These are phyloP conservation scores for Aspergillus glaucus DNA, from an alignment of 2,329 filamentous ascomycete genomes.

Conservation along the genomic window DNA sequence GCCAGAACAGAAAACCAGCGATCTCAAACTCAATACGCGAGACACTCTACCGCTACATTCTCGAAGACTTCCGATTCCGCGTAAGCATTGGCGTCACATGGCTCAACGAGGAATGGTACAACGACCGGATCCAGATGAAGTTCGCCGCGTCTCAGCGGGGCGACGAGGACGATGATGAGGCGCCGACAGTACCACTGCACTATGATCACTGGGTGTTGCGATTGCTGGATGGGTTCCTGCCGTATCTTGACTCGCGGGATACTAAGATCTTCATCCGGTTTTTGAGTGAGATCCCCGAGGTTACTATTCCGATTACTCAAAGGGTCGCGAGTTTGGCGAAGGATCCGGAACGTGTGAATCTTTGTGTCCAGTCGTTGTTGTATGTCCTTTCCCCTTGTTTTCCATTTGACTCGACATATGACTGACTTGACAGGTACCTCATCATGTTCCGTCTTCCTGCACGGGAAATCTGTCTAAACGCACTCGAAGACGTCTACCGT, in stretches of 20 bases:
- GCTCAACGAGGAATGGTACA: conserved; percentile 98
- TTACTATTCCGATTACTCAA: conserved; percentile 65
- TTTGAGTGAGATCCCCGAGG: conserved; percentile 79
- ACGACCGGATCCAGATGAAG: conserved; percentile 59
- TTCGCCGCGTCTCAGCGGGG: conserved; percentile 37
- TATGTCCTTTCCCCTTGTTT: conserved; percentile 28
- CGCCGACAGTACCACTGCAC: conserved; percentile 40
- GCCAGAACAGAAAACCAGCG: conserved; percentile 29
- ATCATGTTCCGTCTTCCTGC: conserved; percentile 56
- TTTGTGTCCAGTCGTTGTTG: conserved; percentile 54
- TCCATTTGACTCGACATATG: neutral
- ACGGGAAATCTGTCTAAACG: conserved; percentile 51
- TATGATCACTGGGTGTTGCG: conserved; percentile 75
- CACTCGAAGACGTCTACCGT: conserved; percentile 53
- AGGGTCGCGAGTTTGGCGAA: conserved; percentile 60
- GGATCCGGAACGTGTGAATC: conserved; percentile 57
- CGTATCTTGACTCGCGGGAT: conserved; percentile 86
- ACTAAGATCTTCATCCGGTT: conserved; percentile 79
- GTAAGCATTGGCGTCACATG: conserved; percentile 88
- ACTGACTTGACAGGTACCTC: conserved; percentile 41
- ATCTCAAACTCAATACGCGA: conserved; percentile 66
- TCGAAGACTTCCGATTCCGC: conserved; percentile 84
- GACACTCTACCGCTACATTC: conserved; percentile 72
- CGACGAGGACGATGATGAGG: conserved; percentile 43
- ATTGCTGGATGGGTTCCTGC: conserved; percentile 81